Evolutionary conservation across 352 stramenopile genomes (phyloP).

Genomic region (Globisporangium nodosum): DNA sequence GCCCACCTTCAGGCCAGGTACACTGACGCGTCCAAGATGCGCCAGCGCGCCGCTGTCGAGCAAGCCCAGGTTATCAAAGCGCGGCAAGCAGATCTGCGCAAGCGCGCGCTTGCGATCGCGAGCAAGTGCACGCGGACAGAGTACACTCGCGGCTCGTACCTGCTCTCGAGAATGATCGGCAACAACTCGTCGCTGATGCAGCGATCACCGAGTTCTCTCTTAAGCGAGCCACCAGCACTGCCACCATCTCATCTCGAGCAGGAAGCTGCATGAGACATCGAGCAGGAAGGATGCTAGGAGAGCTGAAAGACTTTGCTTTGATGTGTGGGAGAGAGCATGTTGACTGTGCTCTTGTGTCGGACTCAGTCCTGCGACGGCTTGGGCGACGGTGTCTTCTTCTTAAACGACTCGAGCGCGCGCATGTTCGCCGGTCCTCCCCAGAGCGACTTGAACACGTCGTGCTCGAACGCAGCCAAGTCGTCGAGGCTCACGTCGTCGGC

Average conservation of each 20-base stretch:
- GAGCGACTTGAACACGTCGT: slow-evolving; percentile 56
- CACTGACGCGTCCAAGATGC: neutral
- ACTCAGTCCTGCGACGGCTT: neutral
- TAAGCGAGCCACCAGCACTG: too few species aligned
- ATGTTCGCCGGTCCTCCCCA: slow-evolving; percentile 77
- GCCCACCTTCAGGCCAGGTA: slow-evolving; percentile 13
- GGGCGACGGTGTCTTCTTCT: slow-evolving; percentile 25
- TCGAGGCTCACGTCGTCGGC: slow-evolving; percentile 67
- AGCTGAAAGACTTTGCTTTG: too few species aligned
- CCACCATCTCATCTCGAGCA: neutral
- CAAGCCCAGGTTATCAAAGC: slow-evolving; percentile 4
- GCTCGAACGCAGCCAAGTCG: slow-evolving; percentile 53
- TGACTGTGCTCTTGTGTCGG: neutral
- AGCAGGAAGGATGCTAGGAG: too few species aligned
- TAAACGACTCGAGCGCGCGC: slow-evolving; percentile 48
- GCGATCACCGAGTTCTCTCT: neutral
- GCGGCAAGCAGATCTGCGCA: slow-evolving; percentile 17
- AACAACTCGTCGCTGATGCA: neutral
- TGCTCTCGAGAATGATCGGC: slow-evolving; percentile 21
- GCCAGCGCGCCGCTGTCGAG: neutral
- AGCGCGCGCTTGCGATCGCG: slow-evolving; percentile 25
- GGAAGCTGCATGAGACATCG: neutral
- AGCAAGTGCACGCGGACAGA: slow-evolving; percentile 10
- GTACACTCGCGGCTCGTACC: slow-evolving; percentile 42
- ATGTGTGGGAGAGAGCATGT: too few species aligned